A percentile compares a stretch with the other conserved stretches of the same genome.
Evolutionary conservation across 2,329 filamentous ascomycete genomes (phyloP).

Genomic region (Cladophialophora chaetospira): DNA sequence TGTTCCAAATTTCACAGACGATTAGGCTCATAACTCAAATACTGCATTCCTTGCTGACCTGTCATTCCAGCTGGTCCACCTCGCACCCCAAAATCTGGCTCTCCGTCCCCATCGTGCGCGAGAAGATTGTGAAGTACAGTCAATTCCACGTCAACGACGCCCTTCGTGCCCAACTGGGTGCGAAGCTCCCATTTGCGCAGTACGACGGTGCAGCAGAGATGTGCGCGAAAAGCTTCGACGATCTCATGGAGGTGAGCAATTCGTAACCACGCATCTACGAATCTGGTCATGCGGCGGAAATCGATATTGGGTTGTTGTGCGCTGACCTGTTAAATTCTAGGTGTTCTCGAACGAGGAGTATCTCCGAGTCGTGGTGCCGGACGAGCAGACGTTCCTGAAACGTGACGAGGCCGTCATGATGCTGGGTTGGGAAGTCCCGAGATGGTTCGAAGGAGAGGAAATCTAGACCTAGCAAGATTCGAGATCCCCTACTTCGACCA

Average conservation of each 20-base stretch:
- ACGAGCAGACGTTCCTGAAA: conserved; percentile 1
- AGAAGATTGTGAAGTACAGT: neutral
- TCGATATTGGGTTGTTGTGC: too few species aligned
- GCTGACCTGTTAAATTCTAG: too few species aligned
- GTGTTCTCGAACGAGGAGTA: conserved; percentile 1
- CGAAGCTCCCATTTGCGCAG: neutral
- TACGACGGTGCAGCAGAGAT: neutral
- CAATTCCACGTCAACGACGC: conserved; percentile 1
- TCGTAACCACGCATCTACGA: neutral
- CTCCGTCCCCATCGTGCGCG: neutral
- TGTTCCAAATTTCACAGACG: neutral
- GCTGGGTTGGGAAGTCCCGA: neutral
- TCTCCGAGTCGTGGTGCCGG: conserved; percentile 1
- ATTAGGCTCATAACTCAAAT: too few species aligned
- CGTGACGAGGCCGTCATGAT: conserved; percentile 1
- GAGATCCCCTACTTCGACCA: too few species aligned
- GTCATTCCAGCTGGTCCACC: neutral
- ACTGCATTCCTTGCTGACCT: too few species aligned
- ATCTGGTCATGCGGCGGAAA: too few species aligned
- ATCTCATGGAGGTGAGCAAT: too few species aligned
- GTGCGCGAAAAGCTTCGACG: conserved; percentile 1
- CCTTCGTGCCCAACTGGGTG: neutral
- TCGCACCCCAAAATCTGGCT: conserved; percentile 2
- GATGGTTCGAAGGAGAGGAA: neutral
- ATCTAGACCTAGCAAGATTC: neutral